Percentiles rank a stretch among this genome's conserved stretches.
phyloP scores from a whole-genome alignment of 1,139 yeast species.

The Debaryomycetaceae sp. region DNA sequence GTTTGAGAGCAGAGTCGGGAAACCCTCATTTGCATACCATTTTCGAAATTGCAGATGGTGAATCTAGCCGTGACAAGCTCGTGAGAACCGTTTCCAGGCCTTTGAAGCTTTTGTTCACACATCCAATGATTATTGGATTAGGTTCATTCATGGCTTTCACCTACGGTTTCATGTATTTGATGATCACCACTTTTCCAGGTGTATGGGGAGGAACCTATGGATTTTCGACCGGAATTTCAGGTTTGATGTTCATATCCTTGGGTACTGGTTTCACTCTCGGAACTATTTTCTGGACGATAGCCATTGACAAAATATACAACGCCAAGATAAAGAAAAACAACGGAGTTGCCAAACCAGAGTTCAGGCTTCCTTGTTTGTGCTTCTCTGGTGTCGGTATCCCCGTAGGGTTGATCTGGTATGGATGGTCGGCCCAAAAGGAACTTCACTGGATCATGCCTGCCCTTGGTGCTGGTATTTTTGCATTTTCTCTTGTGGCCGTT shows the following conservation, averaged over 20 bases:
- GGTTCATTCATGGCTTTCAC: conserved; percentile 63
- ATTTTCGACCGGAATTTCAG: conserved; percentile 47
- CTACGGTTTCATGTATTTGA: conserved; percentile 60
- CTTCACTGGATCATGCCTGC: conserved; percentile 57
- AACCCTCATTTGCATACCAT: conserved; percentile 56
- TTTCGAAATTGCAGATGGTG: conserved; percentile 46
- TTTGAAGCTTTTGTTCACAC: conserved; percentile 44
- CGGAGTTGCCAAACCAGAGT: conserved; percentile 59
- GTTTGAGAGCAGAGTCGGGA: conserved; percentile 49
- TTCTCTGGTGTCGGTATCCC: conserved; percentile 48
- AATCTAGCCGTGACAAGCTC: conserved; percentile 27
- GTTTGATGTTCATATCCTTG: conserved; percentile 55
- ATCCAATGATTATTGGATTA: conserved; percentile 62
- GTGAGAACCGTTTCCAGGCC: conserved; percentile 50
- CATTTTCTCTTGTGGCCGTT: conserved; percentile 55
- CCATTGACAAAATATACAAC: conserved; percentile 36
- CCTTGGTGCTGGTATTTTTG: conserved; percentile 53
- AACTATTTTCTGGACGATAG: conserved; percentile 40
- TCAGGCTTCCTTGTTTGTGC: conserved; percentile 44
- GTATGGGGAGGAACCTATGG: conserved; percentile 49
- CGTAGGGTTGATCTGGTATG: conserved; percentile 56
- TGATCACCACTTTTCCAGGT: conserved; percentile 57
- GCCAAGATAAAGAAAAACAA: conserved; percentile 34
- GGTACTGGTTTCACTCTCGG: conserved; percentile 52
- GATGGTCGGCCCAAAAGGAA: conserved; percentile 57